These are phyloP conservation scores for Aspergillus awamori DNA, from an alignment of 2,329 filamentous ascomycete genomes.

Conservation along the genomic window DNA sequence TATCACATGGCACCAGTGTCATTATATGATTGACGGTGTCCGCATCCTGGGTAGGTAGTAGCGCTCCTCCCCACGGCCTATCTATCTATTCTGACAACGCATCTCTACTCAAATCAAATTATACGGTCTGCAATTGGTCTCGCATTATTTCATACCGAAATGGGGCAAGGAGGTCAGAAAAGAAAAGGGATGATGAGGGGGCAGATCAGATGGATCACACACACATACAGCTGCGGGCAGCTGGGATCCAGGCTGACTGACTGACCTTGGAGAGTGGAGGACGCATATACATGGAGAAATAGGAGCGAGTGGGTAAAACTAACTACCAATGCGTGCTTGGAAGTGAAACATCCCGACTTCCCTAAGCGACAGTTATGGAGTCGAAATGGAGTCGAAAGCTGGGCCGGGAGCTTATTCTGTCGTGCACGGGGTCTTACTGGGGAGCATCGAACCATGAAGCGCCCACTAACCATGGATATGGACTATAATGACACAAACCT, in stretches of 20 bases:
- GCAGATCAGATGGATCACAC: not conserved
- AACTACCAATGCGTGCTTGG: not conserved
- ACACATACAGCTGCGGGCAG: not conserved
- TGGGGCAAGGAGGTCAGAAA: not conserved
- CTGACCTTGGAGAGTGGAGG: not conserved
- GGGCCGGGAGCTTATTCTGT: constrained; percentile 13
- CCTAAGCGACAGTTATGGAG: constrained; percentile 1
- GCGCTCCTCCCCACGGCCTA: not conserved
- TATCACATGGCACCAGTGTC: not conserved
- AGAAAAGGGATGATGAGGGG: not conserved
- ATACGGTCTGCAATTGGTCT: not conserved
- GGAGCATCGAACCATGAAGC: constrained; percentile 3
- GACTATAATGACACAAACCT: constrained; percentile 3
- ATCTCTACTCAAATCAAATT: not conserved
- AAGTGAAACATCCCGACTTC: constrained; percentile 7
- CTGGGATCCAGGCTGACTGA: not conserved
- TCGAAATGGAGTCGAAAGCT: constrained; percentile 4
- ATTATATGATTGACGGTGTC: not conserved
- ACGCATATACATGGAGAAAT: not conserved
- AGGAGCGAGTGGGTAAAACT: not conserved
- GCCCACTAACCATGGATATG: not conserved
- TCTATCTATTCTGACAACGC: not conserved
- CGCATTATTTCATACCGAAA: not conserved
- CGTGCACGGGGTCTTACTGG: constrained; percentile 6
- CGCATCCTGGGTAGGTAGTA: too few relatives aligned